Conservation (phyloP, 2,329 filamentous ascomycete species). For the Aspergillus proliferans region DNA sequence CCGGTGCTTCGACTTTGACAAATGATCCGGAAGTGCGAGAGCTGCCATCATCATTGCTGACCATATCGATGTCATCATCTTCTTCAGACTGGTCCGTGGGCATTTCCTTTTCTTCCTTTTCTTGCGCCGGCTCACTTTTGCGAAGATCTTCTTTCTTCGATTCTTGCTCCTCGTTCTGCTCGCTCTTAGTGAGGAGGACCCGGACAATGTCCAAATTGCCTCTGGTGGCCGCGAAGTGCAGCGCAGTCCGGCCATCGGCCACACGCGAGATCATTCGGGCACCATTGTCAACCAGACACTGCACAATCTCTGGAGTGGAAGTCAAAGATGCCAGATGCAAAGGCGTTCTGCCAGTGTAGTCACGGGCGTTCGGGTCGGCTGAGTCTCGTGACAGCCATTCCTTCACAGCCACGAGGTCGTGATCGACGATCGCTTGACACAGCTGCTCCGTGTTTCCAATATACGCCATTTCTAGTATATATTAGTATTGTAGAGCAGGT, state of each 20-base stretch:
- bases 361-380: conserved; percentile 65
- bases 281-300: conserved; percentile 63
- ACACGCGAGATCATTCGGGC: conserved; percentile 68
- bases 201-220: conserved; percentile 65
- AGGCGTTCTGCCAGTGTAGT: conserved; percentile 72
- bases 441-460: conserved; percentile 70
- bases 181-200: conserved; percentile 66
- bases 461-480: conserved; percentile 67
- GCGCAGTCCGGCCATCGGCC: conserved; percentile 71
- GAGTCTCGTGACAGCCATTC: conserved; percentile 65
- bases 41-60: conserved; percentile 48
- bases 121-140: conserved; percentile 11
- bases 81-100: conserved; percentile 15
- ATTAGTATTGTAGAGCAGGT: background rate
- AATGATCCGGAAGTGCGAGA: conserved; percentile 63
- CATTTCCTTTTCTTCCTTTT: conserved; percentile 2
- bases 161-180: conserved; percentile 58
- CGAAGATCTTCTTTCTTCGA: conserved; percentile 19
- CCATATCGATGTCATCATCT: conserved; percentile 25
- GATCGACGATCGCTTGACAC: conserved; percentile 74
- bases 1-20: conserved; percentile 53
- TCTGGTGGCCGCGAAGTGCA: conserved; percentile 72
- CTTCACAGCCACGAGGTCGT: conserved; percentile 62
- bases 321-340: conserved; percentile 68
- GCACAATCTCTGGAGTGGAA: conserved; percentile 64